Conservation (phyloP, 2,329 filamentous ascomycete species). For the Rhynchosporium agropyri region DNA sequence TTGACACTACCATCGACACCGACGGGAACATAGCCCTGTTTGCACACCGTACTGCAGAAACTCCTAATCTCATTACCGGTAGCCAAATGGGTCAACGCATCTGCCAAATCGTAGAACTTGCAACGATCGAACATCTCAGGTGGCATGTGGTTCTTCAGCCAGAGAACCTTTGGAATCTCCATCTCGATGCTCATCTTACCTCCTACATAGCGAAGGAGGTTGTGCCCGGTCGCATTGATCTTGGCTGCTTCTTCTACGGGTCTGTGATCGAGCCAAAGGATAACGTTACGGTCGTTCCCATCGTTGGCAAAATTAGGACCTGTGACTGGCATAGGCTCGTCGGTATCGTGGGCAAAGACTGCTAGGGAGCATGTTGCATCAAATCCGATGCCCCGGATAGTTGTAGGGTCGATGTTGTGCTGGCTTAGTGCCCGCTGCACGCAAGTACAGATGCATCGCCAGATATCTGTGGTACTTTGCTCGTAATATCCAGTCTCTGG, state of each 20-base stretch:
- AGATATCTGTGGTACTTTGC: constrained; percentile 98
- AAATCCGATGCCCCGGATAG: constrained; percentile 90
- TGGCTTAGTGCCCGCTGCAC: constrained; percentile 82
- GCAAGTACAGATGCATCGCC: constrained; percentile 89
- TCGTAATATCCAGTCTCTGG: constrained; percentile 79
- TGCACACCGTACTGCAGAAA: constrained; percentile 95
- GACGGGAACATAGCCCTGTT: constrained; percentile 96
- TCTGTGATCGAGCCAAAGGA: constrained; percentile 96
- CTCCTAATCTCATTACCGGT: constrained; percentile 90
- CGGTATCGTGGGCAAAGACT: constrained; percentile 85
- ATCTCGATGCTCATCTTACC: constrained; percentile 99
- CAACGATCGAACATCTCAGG: constrained; percentile 85
- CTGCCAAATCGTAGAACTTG: constrained; percentile 95
- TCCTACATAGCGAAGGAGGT: constrained; percentile 91
- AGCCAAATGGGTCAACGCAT: constrained; percentile 91
- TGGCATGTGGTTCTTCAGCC: constrained; percentile 99
- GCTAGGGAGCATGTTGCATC: constrained; percentile 98
- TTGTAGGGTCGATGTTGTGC: constrained; percentile 73
- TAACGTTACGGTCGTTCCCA: constrained; percentile 87
- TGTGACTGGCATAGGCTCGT: constrained; percentile 89
- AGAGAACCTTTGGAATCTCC: constrained; percentile 98
- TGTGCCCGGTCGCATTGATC: constrained; percentile 92
- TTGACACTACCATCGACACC: constrained; percentile 96
- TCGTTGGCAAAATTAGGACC: constrained; percentile 81
- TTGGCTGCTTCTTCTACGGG: constrained; percentile 87